phyloP scores from a whole-genome alignment of 306 rosid genomes.

The Malus fusca region DNA sequence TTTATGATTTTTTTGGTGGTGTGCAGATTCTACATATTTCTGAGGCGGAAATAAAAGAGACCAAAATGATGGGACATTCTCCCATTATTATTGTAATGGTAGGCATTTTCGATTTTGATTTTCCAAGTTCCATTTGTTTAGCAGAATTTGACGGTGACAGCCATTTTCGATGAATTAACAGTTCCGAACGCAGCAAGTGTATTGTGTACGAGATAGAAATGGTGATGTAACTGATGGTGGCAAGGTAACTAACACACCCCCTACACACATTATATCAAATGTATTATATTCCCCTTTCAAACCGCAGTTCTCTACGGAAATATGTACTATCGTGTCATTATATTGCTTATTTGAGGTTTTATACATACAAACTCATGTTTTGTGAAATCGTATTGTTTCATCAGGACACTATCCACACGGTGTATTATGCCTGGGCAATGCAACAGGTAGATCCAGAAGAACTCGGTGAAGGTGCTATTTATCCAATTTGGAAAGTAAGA shows the following conservation, averaged over 20 bases:
- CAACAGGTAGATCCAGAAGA: conserved; percentile 78
- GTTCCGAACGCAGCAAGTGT: conserved; percentile 91
- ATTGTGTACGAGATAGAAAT: conserved; percentile 67
- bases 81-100: conserved; percentile 70
- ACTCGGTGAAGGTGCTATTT: conserved; percentile 52
- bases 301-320: background rate
- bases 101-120: conserved; percentile 8
- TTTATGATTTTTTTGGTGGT: conserved; percentile 13
- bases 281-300: background rate
- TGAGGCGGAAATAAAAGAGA: conserved; percentile 66
- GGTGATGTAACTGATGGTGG: conserved; percentile 86
- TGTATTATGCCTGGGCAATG: conserved; percentile 72
- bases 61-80: conserved; percentile 73
- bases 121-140: background rate
- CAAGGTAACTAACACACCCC: conserved; percentile 41
- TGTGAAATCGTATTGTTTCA: background rate
- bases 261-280: background rate
- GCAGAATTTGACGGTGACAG: conserved; percentile 11
- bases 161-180: conserved; percentile 27
- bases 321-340: background rate
- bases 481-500: conserved; percentile 77
- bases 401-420: conserved; percentile 86
- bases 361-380: background rate
- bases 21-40: conserved; percentile 83
- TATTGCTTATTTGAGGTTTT: background rate